Conservation (phyloP, 768 basidiomycete genomes). For the Serendipita sp. region DNA sequence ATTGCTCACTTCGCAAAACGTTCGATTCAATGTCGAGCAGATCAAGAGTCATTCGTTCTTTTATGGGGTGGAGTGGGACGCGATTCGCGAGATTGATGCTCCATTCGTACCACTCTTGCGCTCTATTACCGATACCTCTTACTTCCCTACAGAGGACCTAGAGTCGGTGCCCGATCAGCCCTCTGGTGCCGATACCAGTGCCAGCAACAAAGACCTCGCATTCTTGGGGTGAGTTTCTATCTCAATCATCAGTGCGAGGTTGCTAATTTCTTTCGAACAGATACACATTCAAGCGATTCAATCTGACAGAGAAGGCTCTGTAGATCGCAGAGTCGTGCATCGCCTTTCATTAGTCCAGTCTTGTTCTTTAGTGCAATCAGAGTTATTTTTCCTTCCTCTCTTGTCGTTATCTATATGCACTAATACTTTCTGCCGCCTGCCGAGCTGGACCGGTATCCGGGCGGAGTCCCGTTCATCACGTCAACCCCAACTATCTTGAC, state of each 20-base stretch:
- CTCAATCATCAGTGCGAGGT: not conserved
- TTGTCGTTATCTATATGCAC: too few relatives aligned
- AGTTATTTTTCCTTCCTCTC: not conserved
- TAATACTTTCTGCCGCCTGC: not conserved
- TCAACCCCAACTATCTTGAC: too few relatives aligned
- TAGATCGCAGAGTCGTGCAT: not conserved
- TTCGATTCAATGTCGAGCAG: constrained; percentile 64
- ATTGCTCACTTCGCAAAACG: constrained; percentile 72
- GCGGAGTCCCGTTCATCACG: too few relatives aligned
- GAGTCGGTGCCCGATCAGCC: constrained; percentile 52
- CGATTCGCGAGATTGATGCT: constrained; percentile 76
- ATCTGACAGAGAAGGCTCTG: not conserved
- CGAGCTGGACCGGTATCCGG: not conserved
- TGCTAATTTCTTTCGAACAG: constrained; percentile 22
- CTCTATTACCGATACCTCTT: constrained; percentile 92
- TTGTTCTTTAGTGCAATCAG: too few relatives aligned
- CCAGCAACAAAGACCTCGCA: constrained; percentile 38
- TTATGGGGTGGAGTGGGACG: constrained; percentile 87
- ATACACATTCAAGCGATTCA: constrained; percentile 69
- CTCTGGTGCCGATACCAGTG: constrained; percentile 22
- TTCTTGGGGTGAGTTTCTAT: constrained; percentile 34
- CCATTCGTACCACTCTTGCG: constrained; percentile 93
- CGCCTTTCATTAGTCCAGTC: too few relatives aligned
- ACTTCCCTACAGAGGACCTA: constrained; percentile 91
- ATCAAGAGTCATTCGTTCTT: constrained; percentile 89